phyloP scores from a whole-genome alignment of 768 basidiomycete species.

The Mycena olivaceomarginata region DNA sequence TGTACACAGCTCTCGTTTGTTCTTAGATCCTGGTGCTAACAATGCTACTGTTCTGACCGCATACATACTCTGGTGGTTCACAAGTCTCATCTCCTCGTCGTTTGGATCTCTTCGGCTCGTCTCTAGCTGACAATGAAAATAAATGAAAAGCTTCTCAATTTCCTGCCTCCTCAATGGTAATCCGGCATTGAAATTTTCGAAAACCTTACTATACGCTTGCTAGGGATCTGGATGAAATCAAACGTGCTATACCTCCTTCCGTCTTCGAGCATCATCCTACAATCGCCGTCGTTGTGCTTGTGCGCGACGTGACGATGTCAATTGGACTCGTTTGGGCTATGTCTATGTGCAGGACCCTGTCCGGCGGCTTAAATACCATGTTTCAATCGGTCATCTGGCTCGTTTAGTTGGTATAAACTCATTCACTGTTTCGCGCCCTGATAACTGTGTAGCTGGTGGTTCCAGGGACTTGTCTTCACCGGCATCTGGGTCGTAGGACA shows the following conservation, averaged over 20 bases:
- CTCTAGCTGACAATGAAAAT: too few relatives aligned
- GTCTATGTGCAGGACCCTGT: background rate
- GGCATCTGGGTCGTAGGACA: conserved; percentile 51
- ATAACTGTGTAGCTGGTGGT: conserved; percentile 45
- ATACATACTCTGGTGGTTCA: too few relatives aligned
- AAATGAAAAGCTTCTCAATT: too few relatives aligned
- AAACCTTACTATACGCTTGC: too few relatives aligned
- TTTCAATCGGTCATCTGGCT: background rate
- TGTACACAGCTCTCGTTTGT: too few relatives aligned
- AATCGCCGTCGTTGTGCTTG: background rate
- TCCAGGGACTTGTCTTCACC: conserved; percentile 46
- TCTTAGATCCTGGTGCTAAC: too few relatives aligned
- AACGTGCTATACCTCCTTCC: background rate
- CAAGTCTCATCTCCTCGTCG: too few relatives aligned
- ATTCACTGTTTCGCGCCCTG: background rate
- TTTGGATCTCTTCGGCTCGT: too few relatives aligned
- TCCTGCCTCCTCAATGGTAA: too few relatives aligned
- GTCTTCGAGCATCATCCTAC: background rate
- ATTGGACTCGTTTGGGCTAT: background rate
- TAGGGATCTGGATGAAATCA: background rate
- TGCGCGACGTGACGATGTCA: background rate
- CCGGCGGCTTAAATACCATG: background rate
- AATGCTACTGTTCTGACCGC: too few relatives aligned
- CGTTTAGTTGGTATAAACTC: background rate
- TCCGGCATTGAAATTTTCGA: too few relatives aligned